Conservation (phyloP, 768 basidiomycete species). For the Sporobolomyces phaffii region DNA sequence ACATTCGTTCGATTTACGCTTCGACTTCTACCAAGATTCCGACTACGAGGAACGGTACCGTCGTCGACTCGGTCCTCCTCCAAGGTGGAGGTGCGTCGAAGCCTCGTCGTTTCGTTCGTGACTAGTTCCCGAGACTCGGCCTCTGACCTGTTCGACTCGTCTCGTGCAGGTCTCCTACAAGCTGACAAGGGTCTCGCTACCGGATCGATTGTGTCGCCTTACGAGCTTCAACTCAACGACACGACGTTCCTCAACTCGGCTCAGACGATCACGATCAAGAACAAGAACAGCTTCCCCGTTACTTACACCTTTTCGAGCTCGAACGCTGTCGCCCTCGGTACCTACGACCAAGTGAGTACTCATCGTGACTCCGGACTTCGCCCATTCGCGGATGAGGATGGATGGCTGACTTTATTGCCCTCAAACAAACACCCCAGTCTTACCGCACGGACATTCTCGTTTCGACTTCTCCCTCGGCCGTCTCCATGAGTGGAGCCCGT, state of each 20-base stretch:
- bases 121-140: too few species aligned
- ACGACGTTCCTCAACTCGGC: conserved; percentile 54
- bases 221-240: conserved; percentile 61
- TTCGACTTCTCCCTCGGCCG: background rate
- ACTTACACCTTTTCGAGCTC: conserved; percentile 16
- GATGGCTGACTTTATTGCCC: background rate
- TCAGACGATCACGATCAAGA: conserved; percentile 52
- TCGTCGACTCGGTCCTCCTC: background rate
- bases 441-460: conserved; percentile 12
- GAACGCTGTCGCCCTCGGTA: background rate
- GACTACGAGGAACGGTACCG: background rate
- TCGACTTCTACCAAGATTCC: conserved; percentile 27
- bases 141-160: too few species aligned
- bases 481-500: background rate
- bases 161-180: conserved; percentile 50
- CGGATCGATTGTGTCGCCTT: conserved; percentile 55
- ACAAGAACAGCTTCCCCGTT: conserved; percentile 28
- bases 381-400: too few species aligned
- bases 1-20: conserved; percentile 40
- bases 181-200: conserved; percentile 55
- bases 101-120: too few species aligned
- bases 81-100: conserved; percentile 24
- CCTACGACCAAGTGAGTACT: conserved; percentile 12
- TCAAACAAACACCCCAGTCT: background rate
- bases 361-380: too few species aligned